Evolutionary conservation across 352 stramenopile species (phyloP), one percentile per base, ranked within the genome.

Genomic region (Phytophthora megakarya): DNA sequence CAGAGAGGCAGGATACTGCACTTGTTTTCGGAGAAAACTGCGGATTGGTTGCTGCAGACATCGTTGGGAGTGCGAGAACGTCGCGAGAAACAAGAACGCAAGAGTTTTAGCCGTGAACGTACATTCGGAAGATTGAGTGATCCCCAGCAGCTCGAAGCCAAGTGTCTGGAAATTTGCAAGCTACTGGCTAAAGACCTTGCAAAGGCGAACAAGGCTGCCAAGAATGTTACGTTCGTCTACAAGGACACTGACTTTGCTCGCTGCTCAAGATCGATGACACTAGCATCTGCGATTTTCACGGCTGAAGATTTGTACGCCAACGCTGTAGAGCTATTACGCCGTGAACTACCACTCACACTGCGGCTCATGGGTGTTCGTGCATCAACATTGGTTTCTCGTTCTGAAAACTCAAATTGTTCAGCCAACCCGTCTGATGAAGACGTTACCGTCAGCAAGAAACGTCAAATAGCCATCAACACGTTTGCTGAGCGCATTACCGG

Each of bases 21-120:
- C 43, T 57, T 92, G 22, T 92, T 92, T 35, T 80, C 82, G 0
- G 75, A 80, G 8, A 87, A 81, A 25, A 92, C 86, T 3, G 70
- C 84, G n/a, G 37, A 54, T 25, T 96, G 83, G 85, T 57, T 92
- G 43, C 54, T 94, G 44, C 76, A 87, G n/a, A 89, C 79, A 13
- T 83, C 75, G 3, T 70, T 96, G 48, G 87, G 89, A 8, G 72
- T 93, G 13, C 68, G 82, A 48, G 56, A 75, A 25, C 59, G 67
- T 50, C 70, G 63, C 5, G 86, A 86, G 18, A 67, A 76, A 10
- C 68, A 79, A 30, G 83, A 85, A n/a, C 84, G 81, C 40, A 95
- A 93, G 59, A 90, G 84, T 59, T 90, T 80, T 43, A 93, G 86
- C 50, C 73, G 86, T 10, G 86, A 95, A 45, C 80, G 76, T 32